A percentile compares a stretch with the other conserved stretches of the same genome.
phyloP scores from a whole-genome alignment of 805 yeast species.

The Nakazawaea siamensis region DNA sequence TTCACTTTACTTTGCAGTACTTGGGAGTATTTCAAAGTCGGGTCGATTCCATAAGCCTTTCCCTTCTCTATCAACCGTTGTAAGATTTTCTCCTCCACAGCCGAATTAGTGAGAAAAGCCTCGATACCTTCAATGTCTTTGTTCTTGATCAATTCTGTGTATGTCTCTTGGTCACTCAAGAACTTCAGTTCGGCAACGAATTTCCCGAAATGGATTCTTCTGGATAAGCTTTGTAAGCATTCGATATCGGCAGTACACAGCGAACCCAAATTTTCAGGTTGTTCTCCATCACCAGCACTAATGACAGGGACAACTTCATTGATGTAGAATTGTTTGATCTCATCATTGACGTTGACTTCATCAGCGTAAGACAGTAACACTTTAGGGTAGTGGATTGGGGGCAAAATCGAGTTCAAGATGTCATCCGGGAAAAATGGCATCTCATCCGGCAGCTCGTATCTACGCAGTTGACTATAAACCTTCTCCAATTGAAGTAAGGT shows the following conservation, averaged over 20 bases:
- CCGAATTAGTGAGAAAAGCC: slow-evolving; percentile 75
- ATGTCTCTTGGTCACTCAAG: slow-evolving; percentile 54
- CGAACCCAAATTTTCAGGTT: slow-evolving; percentile 80
- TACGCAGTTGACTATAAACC: slow-evolving; percentile 69
- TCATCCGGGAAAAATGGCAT: slow-evolving; percentile 76
- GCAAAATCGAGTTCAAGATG: slow-evolving; percentile 61
- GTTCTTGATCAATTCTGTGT: slow-evolving; percentile 54
- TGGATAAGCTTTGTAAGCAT: slow-evolving; percentile 75
- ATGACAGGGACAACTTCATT: slow-evolving; percentile 68
- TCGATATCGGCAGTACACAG: slow-evolving; percentile 82
- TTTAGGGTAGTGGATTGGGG: slow-evolving; percentile 70
- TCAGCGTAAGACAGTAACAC: slow-evolving; percentile 67
- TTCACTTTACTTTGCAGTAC: slow-evolving; percentile 64
- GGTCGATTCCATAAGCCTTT: slow-evolving; percentile 81
- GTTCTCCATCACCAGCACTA: slow-evolving; percentile 61
- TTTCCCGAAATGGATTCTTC: slow-evolving; percentile 94
- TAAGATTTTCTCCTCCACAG: slow-evolving; percentile 79
- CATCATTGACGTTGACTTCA: slow-evolving; percentile 67
- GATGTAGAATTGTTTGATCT: slow-evolving; percentile 62
- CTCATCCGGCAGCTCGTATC: slow-evolving; percentile 94
- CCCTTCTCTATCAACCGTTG: slow-evolving; percentile 76
- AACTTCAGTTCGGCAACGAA: slow-evolving; percentile 97
- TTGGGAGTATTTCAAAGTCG: slow-evolving; percentile 65
- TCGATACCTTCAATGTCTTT: slow-evolving; percentile 68
- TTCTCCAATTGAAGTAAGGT: slow-evolving; percentile 67